Base-by-base conservation (phyloP, 1,284 basidiomycete genomes). In the Hortiboletus rubellus region DNA sequence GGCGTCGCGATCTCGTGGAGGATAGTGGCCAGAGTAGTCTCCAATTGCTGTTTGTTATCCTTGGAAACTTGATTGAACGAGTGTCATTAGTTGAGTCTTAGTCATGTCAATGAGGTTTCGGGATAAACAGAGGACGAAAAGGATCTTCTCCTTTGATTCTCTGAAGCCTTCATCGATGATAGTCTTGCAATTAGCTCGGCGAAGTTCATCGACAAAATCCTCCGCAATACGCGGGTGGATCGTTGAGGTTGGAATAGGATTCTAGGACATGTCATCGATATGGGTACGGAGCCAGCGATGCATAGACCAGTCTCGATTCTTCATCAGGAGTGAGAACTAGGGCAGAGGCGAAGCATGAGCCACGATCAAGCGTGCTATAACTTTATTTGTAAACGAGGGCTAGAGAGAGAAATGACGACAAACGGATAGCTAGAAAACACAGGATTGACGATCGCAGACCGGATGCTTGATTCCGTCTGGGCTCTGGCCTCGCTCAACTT, bases 371-470 rank as follows among this genome's bases (percentile, higher is more conserved):
- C 0, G 60, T 52, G n/a, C 67, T 69, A 43, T 12, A 49, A 3
- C 17, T 31, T n/a, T 30, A 9, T 40, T 30, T 6, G 22, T 63
- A 22, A 67, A 45, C 5, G 10, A 2, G 3, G 10, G 24, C 1
- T 2, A 42, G 27, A 38, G n/a, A 41, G 11, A 24, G 24, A 37
- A 40, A 41, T 18, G 12, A 37, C n/a, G 36, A 68, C 72, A 15
- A 43, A 75, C 74, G 67, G 64, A 54, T 65, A 76, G 22, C 52
- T n/a, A 30, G 54, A 52, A 41, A 69, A 60, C 8, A 74, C 54
- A 15, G 57, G 61, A 40, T 71, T 64, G 46, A 67, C 54, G 8
- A 75, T 52, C 11, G 65, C 65, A 4, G 65, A 65, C 22, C 66
- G 70, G 24, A 71, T 60, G n/a, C 52, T 58, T 12, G 59, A 62